Evolutionary conservation across 108 stramenopile genomes (phyloP), one percentile per base, ranked within the genome.

Genomic region (Cyclotella sp.): DNA sequence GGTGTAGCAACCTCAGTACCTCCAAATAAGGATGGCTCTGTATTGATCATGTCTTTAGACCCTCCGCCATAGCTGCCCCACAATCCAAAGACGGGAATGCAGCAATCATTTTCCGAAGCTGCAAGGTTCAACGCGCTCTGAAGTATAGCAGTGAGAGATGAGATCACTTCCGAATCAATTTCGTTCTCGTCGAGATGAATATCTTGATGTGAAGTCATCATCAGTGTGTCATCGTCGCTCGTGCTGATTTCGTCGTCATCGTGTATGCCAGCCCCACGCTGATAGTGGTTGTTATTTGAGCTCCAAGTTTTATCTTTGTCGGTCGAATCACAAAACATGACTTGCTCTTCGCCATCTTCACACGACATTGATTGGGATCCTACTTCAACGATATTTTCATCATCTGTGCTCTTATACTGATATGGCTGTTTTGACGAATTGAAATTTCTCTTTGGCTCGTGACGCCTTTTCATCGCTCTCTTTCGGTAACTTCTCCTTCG

Each of bases 81-180:
- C 16, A 91, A 61, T 21, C 94, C 94, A 86, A 95, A 89, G 51
- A 84, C 85, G 19, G 94, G 94, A 51, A 95, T 89, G 42, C 73
- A 54, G 62, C 89, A 92, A 21, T 86, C 80, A 63, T 84, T 87
- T 54, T 87, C 85, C 12, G 84, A 57, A 11, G 82, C 79, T 12
- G 94, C 94, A 43, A 77, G 61, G 70, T 92, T 92, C 62, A 95
- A 57, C 15, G 91, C 84, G 18, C 86, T 91, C 80, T 95, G 94
- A 40, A 95, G 68, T 18, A 83, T 40, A 9, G 78, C 57, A 21
- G 67, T 54, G 1, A 79, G 61, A 1, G 72, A 52, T 44, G 82
- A 64, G 18, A 66, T 63, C 29, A 61, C 77, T 69, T 83, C 77
- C 0, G 21, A 21, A 49, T 79, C 47, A 27, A 83, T 79, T 49